Conservation (phyloP, 2,329 filamentous ascomycete species). For the Aspergillus piperis region DNA sequence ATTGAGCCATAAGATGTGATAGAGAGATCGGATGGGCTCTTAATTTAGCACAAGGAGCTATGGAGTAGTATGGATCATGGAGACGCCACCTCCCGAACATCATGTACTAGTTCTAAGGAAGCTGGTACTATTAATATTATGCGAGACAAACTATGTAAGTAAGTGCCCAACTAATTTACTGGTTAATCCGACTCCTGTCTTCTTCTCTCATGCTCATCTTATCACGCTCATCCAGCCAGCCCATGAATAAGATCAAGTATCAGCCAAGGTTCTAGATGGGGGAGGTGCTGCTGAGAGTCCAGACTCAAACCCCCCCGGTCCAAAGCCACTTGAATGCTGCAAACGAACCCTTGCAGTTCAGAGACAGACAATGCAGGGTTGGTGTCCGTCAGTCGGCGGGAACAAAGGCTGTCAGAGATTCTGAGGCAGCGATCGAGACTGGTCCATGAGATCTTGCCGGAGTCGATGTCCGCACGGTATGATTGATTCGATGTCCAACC, state of each 20-base stretch:
- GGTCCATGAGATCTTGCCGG: not conserved
- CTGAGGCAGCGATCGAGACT: not conserved
- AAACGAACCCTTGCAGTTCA: slow-evolving; percentile 7
- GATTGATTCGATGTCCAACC: not conserved
- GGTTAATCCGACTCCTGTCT: not conserved
- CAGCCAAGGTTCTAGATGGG: not conserved
- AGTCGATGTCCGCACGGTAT: not conserved
- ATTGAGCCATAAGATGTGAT: not conserved
- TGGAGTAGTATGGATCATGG: not conserved
- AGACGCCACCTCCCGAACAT: slow-evolving; percentile 1
- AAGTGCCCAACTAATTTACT: not conserved
- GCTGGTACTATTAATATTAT: not conserved
- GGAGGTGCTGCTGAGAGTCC: not conserved
- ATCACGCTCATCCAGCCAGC: not conserved
- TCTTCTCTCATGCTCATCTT: not conserved
- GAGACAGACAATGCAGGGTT: slow-evolving; percentile 8
- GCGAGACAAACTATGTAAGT: not conserved
- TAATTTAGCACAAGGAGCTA: slow-evolving; percentile 1
- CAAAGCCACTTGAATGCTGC: slow-evolving; percentile 6
- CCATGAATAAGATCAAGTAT: not conserved
- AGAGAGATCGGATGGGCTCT: not conserved
- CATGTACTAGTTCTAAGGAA: slow-evolving; percentile 2
- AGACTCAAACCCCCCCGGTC: not conserved
- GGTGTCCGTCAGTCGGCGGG: not conserved
- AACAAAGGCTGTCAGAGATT: not conserved